Evolutionary conservation across 371 early-diverging fungal species (phyloP), one percentile per base, ranked within the genome.

Genomic region (Chytridium lagenaria): DNA sequence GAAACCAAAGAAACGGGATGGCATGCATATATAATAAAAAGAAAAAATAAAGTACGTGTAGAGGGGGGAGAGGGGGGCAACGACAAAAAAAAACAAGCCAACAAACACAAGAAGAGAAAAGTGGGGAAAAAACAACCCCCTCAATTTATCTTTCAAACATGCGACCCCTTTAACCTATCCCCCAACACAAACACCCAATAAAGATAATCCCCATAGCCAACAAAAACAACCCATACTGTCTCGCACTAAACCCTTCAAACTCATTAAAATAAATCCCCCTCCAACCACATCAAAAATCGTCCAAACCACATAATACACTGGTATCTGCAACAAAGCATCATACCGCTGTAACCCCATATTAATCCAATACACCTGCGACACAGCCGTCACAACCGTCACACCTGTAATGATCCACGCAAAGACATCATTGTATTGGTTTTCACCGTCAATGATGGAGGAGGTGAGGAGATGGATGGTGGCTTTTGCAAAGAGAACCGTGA

Each of bases 251-350:
- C 16, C 84, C 81, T 3, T 82, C 79, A 80, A 95, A 95, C 75
- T 95, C 94, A 71, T 87, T 84, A 80, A 92, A 95, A 78, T 94
- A 95, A 63, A 94, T 87, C 3, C 94, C 22, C 94, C 95, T 23
- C 92, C 93, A 12, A 83, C 59, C 50, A 80, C 79, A 69, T 80
- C 83, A 69, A 84, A 80, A 7, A 80, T 15, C 15, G 89, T 93
- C 94, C 94, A 94, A 40, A 92, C 88, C 31, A 92, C 90, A 74
- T 92, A 94, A 78, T 92, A 95, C 36, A 93, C 89, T 0, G 95
- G 95, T 37, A 95, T 90, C 64, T 93, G 94, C 3, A 94, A 82
- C 67, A 95, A 73, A 0, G 94, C 94, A 75, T 95, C 95, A 78
- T 93, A 95, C 55, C 92, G 85, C 67, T 88, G 86, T 28, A 95